A percentile compares a stretch with the other conserved stretches of the same genome.
Conservation (phyloP, 768 basidiomycete genomes). For the Sporobolomyces pararoseus region DNA sequence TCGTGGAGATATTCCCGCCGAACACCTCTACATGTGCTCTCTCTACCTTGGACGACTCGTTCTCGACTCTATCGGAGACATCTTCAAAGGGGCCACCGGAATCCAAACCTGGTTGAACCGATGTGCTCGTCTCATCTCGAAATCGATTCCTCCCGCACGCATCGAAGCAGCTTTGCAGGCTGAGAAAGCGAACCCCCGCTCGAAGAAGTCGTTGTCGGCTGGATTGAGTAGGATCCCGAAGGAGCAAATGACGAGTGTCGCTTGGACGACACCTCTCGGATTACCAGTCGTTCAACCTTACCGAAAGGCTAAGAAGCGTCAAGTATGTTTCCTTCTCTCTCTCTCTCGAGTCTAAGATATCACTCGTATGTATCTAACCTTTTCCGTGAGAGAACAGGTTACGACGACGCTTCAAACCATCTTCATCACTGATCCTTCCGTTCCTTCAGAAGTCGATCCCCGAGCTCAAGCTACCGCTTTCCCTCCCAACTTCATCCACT, state of each 20-base stretch:
- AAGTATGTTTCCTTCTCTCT: constrained; percentile 49
- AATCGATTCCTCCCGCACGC: constrained; percentile 69
- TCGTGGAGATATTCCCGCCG: constrained; percentile 64
- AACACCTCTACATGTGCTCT: constrained; percentile 69
- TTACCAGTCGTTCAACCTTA: constrained; percentile 96
- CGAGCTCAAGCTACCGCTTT: constrained; percentile 90
- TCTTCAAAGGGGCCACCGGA: constrained; percentile 84
- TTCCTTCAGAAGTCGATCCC: constrained; percentile 71
- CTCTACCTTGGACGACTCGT: constrained; percentile 78
- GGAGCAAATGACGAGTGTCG: constrained; percentile 90
- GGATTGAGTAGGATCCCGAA: constrained; percentile 57
- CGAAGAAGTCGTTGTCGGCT: neutral
- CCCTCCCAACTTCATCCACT: constrained; percentile 98
- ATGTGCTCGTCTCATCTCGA: constrained; percentile 76
- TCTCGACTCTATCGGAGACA: constrained; percentile 76
- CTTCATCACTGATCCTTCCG: constrained; percentile 80
- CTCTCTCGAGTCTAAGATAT: neutral
- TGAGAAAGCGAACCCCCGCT: constrained; percentile 13
- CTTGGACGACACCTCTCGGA: constrained; percentile 95
- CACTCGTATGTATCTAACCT: no score
- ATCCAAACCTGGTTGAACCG: constrained; percentile 89
- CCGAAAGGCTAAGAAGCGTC: constrained; percentile 73
- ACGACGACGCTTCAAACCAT: constrained; percentile 79
- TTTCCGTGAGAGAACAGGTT: constrained; percentile 50
- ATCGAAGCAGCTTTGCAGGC: constrained; percentile 43